Evolutionary conservation across 148 eudicot genomes (phyloP).

Genomic region (Rhododendron kiyosumense): DNA sequence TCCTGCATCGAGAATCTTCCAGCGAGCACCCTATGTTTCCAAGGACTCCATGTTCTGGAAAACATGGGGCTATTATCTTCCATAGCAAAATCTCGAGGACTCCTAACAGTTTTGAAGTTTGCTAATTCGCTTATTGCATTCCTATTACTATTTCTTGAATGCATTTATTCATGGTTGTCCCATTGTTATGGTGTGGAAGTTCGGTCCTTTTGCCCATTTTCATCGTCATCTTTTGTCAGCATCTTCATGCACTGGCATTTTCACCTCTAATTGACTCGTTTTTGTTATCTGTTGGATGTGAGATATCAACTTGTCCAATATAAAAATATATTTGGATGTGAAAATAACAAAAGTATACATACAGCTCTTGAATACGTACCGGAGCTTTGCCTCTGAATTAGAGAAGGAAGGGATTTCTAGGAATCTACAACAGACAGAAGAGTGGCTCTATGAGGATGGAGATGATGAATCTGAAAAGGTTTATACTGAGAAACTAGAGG

Average conservation of each 20-base stretch:
- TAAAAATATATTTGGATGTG: background rate
- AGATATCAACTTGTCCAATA: background rate
- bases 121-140: background rate
- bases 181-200: background rate
- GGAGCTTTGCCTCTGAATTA: constrained; percentile 58
- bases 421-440: constrained; percentile 71
- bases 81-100: background rate
- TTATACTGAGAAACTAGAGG: constrained; percentile 55
- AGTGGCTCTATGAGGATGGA: constrained; percentile 96
- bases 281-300: background rate
- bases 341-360: constrained; percentile 3
- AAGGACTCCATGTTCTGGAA: background rate
- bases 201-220: background rate
- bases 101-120: background rate
- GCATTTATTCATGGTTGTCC: background rate
- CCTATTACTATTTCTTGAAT: background rate
- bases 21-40: background rate
- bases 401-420: constrained; percentile 63
- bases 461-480: constrained; percentile 78
- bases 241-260: background rate
- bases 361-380: constrained; percentile 65
- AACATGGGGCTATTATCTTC: background rate
- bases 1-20: background rate
- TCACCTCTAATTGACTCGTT: constrained; percentile 12
- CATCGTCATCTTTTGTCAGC: background rate